Evolutionary conservation across 2,329 filamentous ascomycete genomes (phyloP), one percentile per base, ranked within the genome.

Genomic region (Metarhizium humberi): DNA sequence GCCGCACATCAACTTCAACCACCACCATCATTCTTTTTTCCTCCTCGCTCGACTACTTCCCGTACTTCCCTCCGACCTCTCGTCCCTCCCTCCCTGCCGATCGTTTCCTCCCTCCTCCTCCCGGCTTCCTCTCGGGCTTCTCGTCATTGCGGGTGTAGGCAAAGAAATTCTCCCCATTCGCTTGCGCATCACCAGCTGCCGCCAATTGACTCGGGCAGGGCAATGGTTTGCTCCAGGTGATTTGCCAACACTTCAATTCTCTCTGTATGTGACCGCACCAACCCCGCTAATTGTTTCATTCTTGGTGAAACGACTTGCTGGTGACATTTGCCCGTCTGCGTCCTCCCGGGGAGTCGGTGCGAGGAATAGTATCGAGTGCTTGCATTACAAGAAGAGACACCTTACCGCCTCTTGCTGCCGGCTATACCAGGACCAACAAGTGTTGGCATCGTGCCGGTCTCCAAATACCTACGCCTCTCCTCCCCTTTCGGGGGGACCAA

Each of bases 161-260:
- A 45, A 29, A 55, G 56, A 38, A 30, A 50, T 48, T 30, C 45
- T 54, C 50, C 45, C 10, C 54, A 47, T 38, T 52, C 51, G 55
- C 50, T 54, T 54, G 47, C 55, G 42, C 54, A 46, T 55, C 56
- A 13, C 43, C 53, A 34, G 48, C 53, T 56, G 54, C 64, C 62
- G 61, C 62, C 68, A 69, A 69, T 71, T 68, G 67, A 65, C 66
- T 64, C 60, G 59, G 62, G 64, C 63, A 67, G 63, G 68, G 69
- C 69, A 65, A 72, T 72, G 69, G 59, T 71, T 66, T 62, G 61
- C 65, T 67, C 64, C 61, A 63, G 68, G 69, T 71, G 66, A 71
- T 62, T 50, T 63, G 62, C 51, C 43, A 29, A 48, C 55, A 50
- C 52, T 57, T 55, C 58, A 57, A 42, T 50, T 48, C 59, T 61